Percentiles rank a stretch among this genome's conserved stretches.
Conservation (phyloP, 225 moss, liverwort and hornwort genomes). For the Polytrichum formosum region DNA sequence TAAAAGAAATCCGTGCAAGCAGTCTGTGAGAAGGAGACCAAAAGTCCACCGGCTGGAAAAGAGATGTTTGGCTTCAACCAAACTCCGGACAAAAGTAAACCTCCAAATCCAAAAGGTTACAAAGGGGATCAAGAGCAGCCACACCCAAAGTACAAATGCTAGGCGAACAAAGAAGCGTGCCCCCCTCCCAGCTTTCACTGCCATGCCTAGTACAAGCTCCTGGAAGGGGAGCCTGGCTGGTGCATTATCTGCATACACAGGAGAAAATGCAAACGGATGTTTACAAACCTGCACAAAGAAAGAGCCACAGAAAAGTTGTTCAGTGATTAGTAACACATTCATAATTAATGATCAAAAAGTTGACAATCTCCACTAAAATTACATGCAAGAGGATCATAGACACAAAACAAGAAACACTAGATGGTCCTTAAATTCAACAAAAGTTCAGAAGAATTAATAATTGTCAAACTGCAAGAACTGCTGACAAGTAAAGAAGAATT, state of each 20-base stretch:
- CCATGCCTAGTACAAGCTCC: slow-evolving; percentile 56
- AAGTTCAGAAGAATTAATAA: too few relatives aligned
- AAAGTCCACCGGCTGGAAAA: slow-evolving; percentile 51
- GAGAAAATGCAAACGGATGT: slow-evolving; percentile 70
- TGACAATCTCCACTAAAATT: too few relatives aligned
- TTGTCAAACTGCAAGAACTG: too few relatives aligned
- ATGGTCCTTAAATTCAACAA: too few relatives aligned
- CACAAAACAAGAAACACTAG: too few relatives aligned
- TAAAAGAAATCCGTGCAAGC: slow-evolving; percentile 60
- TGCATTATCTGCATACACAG: slow-evolving; percentile 61
- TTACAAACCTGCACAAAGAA: slow-evolving; percentile 56
- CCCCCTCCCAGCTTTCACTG: slow-evolving; percentile 43
- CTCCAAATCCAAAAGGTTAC: slow-evolving; percentile 73
- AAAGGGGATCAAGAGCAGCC: slow-evolving; percentile 67
- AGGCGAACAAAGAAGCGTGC: slow-evolving; percentile 44
- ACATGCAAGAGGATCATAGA: too few relatives aligned
- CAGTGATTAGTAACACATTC: too few relatives aligned
- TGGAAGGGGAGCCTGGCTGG: slow-evolving; percentile 54
- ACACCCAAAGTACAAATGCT: slow-evolving; percentile 54
- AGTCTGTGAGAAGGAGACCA: slow-evolving; percentile 59
- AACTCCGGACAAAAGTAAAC: slow-evolving; percentile 61
- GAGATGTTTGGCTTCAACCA: slow-evolving; percentile 49
- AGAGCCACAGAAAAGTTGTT: too few relatives aligned
- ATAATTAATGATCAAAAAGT: too few relatives aligned
- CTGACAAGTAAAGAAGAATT: too few relatives aligned